Conservation (phyloP, 2,329 filamentous ascomycete genomes). For the Colletotrichum melonis region DNA sequence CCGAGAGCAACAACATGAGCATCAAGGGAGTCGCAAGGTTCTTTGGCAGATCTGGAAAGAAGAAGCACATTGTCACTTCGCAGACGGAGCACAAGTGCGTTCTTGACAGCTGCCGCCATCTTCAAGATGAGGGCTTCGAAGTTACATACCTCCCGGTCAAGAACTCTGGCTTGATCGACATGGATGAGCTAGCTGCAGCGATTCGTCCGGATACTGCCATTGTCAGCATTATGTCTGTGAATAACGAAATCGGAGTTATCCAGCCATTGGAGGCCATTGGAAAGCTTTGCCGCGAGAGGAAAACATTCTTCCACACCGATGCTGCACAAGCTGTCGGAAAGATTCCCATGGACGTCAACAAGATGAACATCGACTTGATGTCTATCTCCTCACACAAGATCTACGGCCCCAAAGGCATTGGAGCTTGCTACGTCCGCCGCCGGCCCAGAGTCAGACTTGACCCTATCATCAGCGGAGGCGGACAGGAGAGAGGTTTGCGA, state of each 20-base stretch:
- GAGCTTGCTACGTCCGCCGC: slow-evolving; percentile 94
- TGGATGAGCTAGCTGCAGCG: slow-evolving; percentile 86
- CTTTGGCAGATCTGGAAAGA: slow-evolving; percentile 92
- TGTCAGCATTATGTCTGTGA: slow-evolving; percentile 98
- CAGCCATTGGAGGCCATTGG: slow-evolving; percentile 96
- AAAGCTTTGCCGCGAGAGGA: slow-evolving; percentile 88
- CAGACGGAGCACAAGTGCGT: slow-evolving; percentile 99
- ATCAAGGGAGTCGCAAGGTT: slow-evolving; percentile 98
- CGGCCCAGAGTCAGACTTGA: slow-evolving; percentile 93
- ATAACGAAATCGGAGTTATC: slow-evolving; percentile 99
- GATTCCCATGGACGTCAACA: slow-evolving; percentile 95
- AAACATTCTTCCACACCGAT: slow-evolving; percentile 98
- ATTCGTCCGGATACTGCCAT: slow-evolving; percentile 91
- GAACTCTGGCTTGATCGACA: slow-evolving; percentile 83
- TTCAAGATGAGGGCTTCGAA: slow-evolving; percentile 96
- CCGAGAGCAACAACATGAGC: slow-evolving; percentile 99
- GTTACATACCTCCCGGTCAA: slow-evolving; percentile 97
- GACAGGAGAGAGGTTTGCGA: slow-evolving; percentile 93
- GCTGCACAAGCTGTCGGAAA: slow-evolving; percentile 98
- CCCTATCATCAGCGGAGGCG: slow-evolving; percentile 94
- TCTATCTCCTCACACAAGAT: slow-evolving; percentile 99
- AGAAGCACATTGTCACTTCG: slow-evolving; percentile 97
- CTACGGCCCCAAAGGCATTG: slow-evolving; percentile 96
- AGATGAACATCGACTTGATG: slow-evolving; percentile 98
- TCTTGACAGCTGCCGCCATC: slow-evolving; percentile 93